Percentiles rank a stretch among this genome's conserved stretches.
Conservation (phyloP, 352 stramenopile genomes). For the Phytophthora palmivora region DNA sequence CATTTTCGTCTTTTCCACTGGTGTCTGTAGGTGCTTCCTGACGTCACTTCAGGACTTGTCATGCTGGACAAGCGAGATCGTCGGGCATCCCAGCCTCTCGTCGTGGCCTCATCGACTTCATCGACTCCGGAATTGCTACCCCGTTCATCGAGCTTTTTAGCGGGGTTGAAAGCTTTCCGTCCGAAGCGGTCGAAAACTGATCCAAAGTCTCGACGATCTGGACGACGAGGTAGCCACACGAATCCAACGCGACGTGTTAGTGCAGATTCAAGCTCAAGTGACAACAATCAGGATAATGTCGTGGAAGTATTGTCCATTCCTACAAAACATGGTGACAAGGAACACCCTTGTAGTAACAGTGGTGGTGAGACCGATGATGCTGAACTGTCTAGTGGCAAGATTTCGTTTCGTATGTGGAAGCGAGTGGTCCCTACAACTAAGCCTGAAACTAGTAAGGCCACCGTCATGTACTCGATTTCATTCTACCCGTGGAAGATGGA, state of each 20-base stretch:
- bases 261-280: slow-evolving; percentile 9
- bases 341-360: background rate
- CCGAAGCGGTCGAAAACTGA: slow-evolving; percentile 19
- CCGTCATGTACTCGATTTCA: slow-evolving; percentile 73
- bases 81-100: slow-evolving; percentile 24
- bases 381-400: slow-evolving; percentile 13
- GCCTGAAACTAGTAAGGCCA: slow-evolving; percentile 21
- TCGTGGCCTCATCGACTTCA: slow-evolving; percentile 1
- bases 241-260: slow-evolving; percentile 27
- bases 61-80: slow-evolving; percentile 40
- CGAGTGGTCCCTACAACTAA: slow-evolving; percentile 26
- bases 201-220: slow-evolving; percentile 1
- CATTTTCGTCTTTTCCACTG: slow-evolving; percentile 28
- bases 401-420: slow-evolving; percentile 25
- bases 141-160: slow-evolving; percentile 37
- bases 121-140: slow-evolving; percentile 9
- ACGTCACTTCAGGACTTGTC: slow-evolving; percentile 12
- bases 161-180: slow-evolving; percentile 30
- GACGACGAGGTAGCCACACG: slow-evolving; percentile 23
- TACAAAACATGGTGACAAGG: slow-evolving; percentile 1
- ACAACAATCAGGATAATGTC: slow-evolving; percentile 5
- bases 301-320: slow-evolving; percentile 17
- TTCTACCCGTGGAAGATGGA: slow-evolving; percentile 86
- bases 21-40: slow-evolving; percentile 18
- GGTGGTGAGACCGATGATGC: slow-evolving; percentile 19